Evolutionary conservation across 345 rosid species (phyloP), one percentile per base, ranked within the genome.

Genomic region (Arabis hirsuta): DNA sequence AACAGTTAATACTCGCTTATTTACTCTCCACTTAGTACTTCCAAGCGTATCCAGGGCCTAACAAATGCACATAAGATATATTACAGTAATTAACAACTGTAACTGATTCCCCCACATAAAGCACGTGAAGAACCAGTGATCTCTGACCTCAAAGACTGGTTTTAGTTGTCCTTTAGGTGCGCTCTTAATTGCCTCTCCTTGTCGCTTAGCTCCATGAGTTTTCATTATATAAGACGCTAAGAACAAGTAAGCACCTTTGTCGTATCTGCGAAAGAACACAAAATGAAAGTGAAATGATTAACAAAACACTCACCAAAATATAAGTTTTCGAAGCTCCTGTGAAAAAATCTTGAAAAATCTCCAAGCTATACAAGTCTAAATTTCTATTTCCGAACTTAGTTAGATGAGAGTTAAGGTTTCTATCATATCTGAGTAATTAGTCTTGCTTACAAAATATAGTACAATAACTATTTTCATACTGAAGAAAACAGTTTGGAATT

Each of bases 31-130:
- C 80, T 78, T 90, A 42, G 94, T 85, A 80, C 48, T 76, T 75
- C 96, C 96, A 76, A 90, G 90, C 0, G 91, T 88, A 84, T 88
- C 88, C 83, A 90, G 62, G 62, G 96, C 94, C 96, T 90, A 83
- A 65, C n/a, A 50, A 42, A 60, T 57, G 57, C 16, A 36, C 76
- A 61, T 53, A 38, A 51, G 41, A 66, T 39, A 53, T 46, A 14
- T 55, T 52, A 45, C 58, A 45, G 14, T 45, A 62, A 34, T 69
- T 29, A 38, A 48, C 47, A 47, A 69, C 46, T 63, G 41, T 62
- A 62, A 69, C 47, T 76, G 60, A 19, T 29, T 39, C 12, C 34
- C 64, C 27, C 36, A 67, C 52, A 12, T 61, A 26, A 44, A 6
- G 29, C 60, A n/a, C 36, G 20, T n/a, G 54, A 69, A 55, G 42